Conservation (phyloP, 257 asterid genomes). For the Rhazya stricta region DNA sequence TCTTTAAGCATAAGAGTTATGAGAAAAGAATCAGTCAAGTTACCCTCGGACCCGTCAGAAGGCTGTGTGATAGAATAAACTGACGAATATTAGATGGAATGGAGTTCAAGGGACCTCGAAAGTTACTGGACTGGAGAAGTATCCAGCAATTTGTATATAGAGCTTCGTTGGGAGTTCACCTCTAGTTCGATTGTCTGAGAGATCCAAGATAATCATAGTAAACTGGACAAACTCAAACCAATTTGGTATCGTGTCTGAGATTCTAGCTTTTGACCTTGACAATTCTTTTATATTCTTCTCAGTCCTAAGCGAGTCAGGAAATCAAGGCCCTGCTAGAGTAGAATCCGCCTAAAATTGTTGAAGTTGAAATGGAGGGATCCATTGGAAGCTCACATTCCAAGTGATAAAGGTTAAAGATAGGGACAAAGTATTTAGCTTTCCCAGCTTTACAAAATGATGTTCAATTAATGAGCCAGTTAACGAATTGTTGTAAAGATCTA, state of each 20-base stretch:
- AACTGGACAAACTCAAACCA: conserved; percentile 9
- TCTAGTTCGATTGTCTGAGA: conserved; percentile 12
- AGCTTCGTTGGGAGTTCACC: conserved; percentile 12
- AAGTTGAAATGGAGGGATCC: neutral
- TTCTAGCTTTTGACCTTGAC: neutral
- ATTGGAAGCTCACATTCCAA: neutral
- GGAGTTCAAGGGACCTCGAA: conserved; percentile 7
- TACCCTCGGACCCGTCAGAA: neutral
- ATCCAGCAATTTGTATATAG: too few species aligned
- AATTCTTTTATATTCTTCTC: neutral
- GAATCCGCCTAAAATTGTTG: neutral
- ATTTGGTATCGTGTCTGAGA: conserved; percentile 7
- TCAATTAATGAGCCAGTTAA: neutral
- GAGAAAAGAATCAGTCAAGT: neutral
- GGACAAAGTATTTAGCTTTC: too few species aligned
- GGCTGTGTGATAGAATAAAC: conserved; percentile 10
- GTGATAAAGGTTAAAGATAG: neutral
- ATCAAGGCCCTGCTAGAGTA: conserved; percentile 10
- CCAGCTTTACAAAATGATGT: neutral
- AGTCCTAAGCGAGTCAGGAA: conserved; percentile 20
- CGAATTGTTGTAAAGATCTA: neutral
- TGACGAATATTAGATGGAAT: conserved; percentile 2
- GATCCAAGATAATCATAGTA: neutral
- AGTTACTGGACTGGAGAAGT: too few species aligned
- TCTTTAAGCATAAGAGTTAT: neutral